Percentiles rank a stretch among this genome's conserved stretches.
Evolutionary conservation across 345 rosid species (phyloP).

Genomic region (Eucalyptus polybractea): DNA sequence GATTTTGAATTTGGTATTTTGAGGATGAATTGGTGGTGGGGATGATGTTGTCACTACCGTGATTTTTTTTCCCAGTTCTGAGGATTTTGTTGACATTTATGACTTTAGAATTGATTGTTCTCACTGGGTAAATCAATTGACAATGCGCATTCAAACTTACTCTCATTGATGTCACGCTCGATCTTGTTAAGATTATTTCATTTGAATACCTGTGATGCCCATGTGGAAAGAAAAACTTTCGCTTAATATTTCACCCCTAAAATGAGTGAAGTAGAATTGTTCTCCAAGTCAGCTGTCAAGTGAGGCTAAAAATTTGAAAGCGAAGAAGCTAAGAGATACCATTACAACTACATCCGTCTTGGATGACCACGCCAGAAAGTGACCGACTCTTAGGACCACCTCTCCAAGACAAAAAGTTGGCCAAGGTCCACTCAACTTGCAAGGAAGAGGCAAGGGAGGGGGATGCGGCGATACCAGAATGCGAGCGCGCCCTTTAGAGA

Average conservation of each 20-base stretch:
- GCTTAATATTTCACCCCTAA: not conserved
- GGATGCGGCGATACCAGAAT: not conserved
- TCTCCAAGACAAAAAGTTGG: not conserved
- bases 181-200: not conserved
- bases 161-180: not conserved
- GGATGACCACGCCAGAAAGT: not conserved
- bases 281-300: not conserved
- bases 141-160: not conserved
- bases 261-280: not conserved
- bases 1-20: not conserved
- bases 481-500: not conserved
- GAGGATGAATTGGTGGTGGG: not conserved
- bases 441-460: not conserved
- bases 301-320: not conserved
- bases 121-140: not conserved
- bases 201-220: not conserved
- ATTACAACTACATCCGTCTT: not conserved
- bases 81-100: not conserved
- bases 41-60: not conserved
- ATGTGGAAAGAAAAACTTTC: not conserved
- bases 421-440: not conserved
- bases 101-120: not conserved
- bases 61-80: not conserved
- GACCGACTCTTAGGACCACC: not conserved
- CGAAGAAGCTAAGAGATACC: not conserved